Base-by-base conservation (phyloP, 2,329 filamentous ascomycete genomes). In the Botrytis sinoallii region DNA sequence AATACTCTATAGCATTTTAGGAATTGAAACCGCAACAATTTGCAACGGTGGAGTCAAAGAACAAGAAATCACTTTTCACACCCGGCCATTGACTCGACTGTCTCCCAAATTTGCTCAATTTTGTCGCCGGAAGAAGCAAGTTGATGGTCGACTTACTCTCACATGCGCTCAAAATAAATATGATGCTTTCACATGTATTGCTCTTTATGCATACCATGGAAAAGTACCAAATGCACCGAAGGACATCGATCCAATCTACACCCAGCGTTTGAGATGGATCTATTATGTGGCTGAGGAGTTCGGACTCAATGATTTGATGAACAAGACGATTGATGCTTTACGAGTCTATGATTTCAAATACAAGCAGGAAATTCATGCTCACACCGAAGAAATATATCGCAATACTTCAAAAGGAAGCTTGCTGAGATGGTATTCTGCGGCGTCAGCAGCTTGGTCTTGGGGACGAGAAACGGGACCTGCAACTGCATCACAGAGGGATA, bases 381-480 rank as follows among this genome's bases (percentile, higher is more conserved):
- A 70, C 18, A 32, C 12, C 8, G 52, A 46, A 70, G 67, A 70
- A 8, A 70, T 70, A 35, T 70, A 70, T 35, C 40, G 32, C 22
- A 70, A 70, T 61, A 70, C 67, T n/a, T 61, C 52, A 1, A 59
- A 70, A 14, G 38, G 67, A n/a, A 70, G 67, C 42, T 46, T 61
- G 6, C 32, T 70, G 67, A 60, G 67, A 61, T 70, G 67, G 67
- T 70, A 70, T n/a, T 70, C 38, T 6, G 67, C 67, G 3, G 67
- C 67, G 61, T 70, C 67, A n/a, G 67, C 52, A 35, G 67, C 67
- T 1, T 70, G 67, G 67, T 70, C 67, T n/a, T 70, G 67, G 67
- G 67, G 52, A 44, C 48, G 67, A n/a, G 67, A 70, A 46, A 70
- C 67, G 6, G 67, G 67, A n/a, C 52, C 67, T 32, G 52, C 67